Evolutionary conservation across 176 grass and related monocot species (phyloP).

Genomic region (Miscanthus lutarioriparius): DNA sequence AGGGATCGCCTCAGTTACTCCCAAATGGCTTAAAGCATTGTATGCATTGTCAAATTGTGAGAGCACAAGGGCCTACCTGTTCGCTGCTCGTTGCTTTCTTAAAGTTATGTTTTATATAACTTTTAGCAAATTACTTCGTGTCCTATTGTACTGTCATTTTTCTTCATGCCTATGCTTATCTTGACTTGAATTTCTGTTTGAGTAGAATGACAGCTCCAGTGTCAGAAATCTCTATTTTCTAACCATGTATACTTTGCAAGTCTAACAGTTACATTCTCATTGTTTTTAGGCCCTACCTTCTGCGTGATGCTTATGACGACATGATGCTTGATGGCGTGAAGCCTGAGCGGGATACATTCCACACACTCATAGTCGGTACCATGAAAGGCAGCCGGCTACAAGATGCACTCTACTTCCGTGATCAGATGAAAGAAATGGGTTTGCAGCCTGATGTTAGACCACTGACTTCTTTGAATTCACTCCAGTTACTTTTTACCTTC

Average conservation of each 20-base stretch:
- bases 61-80: neutral
- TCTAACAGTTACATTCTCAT: neutral
- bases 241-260: neutral
- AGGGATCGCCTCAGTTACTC: neutral
- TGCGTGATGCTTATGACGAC: slow-evolving; percentile 92
- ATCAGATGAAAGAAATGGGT: slow-evolving; percentile 96
- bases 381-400: slow-evolving; percentile 93
- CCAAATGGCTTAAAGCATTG: neutral
- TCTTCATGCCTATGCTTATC: neutral
- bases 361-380: slow-evolving; percentile 81
- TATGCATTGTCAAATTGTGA: neutral
- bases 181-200: neutral
- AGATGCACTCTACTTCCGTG: slow-evolving; percentile 91
- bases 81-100: neutral
- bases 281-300: slow-evolving; percentile 61
- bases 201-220: neutral
- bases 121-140: slow-evolving; percentile 20
- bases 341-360: slow-evolving; percentile 82
- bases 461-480: slow-evolving; percentile 24
- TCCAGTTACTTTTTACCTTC: slow-evolving; percentile 17
- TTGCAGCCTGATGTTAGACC: slow-evolving; percentile 77
- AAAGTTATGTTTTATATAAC: neutral
- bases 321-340: slow-evolving; percentile 97
- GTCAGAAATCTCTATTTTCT: slow-evolving; percentile 1
- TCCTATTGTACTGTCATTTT: slow-evolving; percentile 20